Percentiles rank a stretch among this genome's conserved stretches.
Conservation (phyloP, 1,139 yeast species). For the Saccharomyces hybrid region DNA sequence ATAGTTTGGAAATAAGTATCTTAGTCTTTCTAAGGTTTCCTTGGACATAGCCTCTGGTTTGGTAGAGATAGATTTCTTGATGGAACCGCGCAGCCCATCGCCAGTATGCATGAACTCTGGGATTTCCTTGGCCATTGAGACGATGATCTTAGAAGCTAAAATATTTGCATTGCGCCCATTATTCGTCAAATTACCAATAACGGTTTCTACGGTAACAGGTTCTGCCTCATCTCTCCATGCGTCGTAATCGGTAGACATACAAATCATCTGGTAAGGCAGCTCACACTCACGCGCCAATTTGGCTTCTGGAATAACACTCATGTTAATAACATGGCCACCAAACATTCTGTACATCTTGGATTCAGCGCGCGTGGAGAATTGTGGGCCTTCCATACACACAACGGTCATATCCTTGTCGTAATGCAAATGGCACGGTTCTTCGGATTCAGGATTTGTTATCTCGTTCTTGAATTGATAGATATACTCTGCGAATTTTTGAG, state of each 20-base stretch:
- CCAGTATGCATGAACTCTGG: conserved; percentile 53
- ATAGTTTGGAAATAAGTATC: conserved; percentile 86
- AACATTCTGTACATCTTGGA: conserved; percentile 76
- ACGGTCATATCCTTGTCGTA: conserved; percentile 64
- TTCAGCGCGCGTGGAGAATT: conserved; percentile 96
- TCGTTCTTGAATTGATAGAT: conserved; percentile 51
- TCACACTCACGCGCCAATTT: conserved; percentile 97
- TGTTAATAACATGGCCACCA: conserved; percentile 93
- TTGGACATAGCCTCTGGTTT: conserved; percentile 66
- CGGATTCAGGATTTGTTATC: conserved; percentile 42
- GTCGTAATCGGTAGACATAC: conserved; percentile 98
- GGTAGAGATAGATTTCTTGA: conserved; percentile 78
- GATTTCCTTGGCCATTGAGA: conserved; percentile 55
- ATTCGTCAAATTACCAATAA: conserved; percentile 81
- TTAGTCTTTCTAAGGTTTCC: conserved; percentile 70
- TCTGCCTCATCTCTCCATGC: conserved; percentile 96
- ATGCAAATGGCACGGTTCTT: conserved; percentile 26
- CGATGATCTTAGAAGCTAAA: conserved; percentile 63
- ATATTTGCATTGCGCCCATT: conserved; percentile 80
- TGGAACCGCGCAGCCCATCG: conserved; percentile 60
- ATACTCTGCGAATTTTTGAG: conserved; percentile 57
- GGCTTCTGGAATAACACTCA: conserved; percentile 94
- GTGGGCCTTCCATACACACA: conserved; percentile 98
- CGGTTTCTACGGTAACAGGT: conserved; percentile 95
- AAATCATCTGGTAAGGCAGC: conserved; percentile 91